Evolutionary conservation across 371 early-diverging fungal genomes (phyloP), one percentile per base, ranked within the genome.

Genomic region (Paraphysoderma sedebokerense): DNA sequence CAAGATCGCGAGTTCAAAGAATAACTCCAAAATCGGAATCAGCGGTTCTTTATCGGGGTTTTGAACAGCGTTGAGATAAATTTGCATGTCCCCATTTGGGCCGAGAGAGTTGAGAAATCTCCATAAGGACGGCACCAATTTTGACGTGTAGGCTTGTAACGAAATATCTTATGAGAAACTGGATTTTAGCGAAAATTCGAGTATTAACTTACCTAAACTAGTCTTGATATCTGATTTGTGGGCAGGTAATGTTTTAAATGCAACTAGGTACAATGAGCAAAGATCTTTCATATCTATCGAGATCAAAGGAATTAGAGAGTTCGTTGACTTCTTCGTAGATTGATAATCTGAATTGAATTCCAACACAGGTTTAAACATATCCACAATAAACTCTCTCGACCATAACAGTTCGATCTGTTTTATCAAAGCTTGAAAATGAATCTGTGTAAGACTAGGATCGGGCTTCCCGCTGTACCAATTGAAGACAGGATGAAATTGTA

Each of bases 401-500:
- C 81, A 77, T 2, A 77, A 48, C 27, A 64, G 66, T 24, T 72
- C 72, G 3, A 81, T 41, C 39, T 72, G 74, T 5, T 50, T 44
- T 6, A 72, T 57, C 6, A 74, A 54, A n/a, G 50, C 41, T 28
- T 60, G 66, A 47, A 61, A 67, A 2, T 74, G 66, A 12, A 53
- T 35, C 2, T 58, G 51, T 19, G 66, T 55, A 11, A 74, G 54
- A 5, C 55, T 49, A 32, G 49, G 48, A 19, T 58, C 53, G 9
- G 45, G 45, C 24, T 68, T 66, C 40, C 73, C 72, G 51, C 73
- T 64, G 48, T 60, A 53, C 81, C 82, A 81, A 47, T 70, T 70
- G 28, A 81, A 78, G 3, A 81, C 31, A 12, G 79, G 74, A 49
- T 81, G 82, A 47, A 75, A 78, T 11, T 63, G 58, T 20, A 62